These are phyloP conservation scores for Penicillium hesseltinei DNA, from an alignment of 2,329 filamentous ascomycete genomes.

Conservation along the genomic window DNA sequence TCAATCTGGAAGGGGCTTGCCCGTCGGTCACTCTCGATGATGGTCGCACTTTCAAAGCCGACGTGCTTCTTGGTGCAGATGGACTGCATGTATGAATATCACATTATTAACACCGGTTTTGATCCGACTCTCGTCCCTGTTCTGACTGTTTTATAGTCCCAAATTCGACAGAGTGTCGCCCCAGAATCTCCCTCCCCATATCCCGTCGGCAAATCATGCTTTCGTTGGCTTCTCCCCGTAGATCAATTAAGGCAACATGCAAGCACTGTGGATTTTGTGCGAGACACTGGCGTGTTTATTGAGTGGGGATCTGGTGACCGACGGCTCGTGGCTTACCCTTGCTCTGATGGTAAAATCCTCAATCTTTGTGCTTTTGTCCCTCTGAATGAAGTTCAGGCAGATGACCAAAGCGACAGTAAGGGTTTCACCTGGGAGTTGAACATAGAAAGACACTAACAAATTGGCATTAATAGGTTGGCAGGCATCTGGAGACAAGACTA, in stretches of 20 bases:
- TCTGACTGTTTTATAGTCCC: constrained; percentile 17
- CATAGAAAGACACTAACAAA: background rate
- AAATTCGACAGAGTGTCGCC: constrained; percentile 19
- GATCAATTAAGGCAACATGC: constrained; percentile 13
- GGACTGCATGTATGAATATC: constrained; percentile 22
- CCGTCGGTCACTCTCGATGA: constrained; percentile 22
- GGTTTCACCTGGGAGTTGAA: background rate
- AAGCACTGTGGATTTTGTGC: constrained; percentile 13
- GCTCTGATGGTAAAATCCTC: constrained; percentile 44
- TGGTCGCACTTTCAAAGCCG: constrained; percentile 19
- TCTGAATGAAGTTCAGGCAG: constrained; percentile 34
- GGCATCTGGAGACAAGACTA: constrained; percentile 17
- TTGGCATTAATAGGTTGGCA: constrained; percentile 18
- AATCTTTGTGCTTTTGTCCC: constrained; percentile 51
- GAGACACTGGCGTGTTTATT: constrained; percentile 37
- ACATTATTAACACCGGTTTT: background rate
- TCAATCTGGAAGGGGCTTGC: constrained; percentile 13
- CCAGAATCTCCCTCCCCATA: constrained; percentile 19
- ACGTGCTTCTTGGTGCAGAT: constrained; percentile 29
- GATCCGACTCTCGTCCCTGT: background rate
- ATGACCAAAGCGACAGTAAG: constrained; percentile 26
- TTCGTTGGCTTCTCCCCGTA: constrained; percentile 27
- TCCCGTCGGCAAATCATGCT: constrained; percentile 25
- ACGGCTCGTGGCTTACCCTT: constrained; percentile 48
- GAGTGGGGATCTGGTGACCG: constrained; percentile 45